phyloP scores from a whole-genome alignment of 2,329 filamentous ascomycete genomes.

The Xylaria sp. region DNA sequence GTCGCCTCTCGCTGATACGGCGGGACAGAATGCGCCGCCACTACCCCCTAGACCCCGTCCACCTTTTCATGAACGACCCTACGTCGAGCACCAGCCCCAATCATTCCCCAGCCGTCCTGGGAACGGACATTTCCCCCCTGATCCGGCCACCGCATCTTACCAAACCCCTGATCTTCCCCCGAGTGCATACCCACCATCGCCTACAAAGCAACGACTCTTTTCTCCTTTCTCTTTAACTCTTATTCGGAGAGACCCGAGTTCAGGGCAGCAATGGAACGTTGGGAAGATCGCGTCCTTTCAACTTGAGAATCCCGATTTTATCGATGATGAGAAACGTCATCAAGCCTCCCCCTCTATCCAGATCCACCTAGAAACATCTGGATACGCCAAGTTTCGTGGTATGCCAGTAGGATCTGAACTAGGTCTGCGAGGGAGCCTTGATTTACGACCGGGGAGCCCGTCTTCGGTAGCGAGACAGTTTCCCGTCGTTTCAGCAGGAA shows the following conservation, averaged over 20 bases:
- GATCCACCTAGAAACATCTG: slow-evolving; percentile 65
- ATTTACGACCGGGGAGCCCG: slow-evolving; percentile 46
- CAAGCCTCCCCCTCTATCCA: slow-evolving; percentile 58
- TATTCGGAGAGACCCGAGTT: slow-evolving; percentile 78
- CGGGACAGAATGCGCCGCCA: slow-evolving; percentile 29
- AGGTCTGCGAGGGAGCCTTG: slow-evolving; percentile 43
- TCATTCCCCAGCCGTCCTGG: slow-evolving; percentile 38
- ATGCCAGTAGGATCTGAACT: slow-evolving; percentile 53
- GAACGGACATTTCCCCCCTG: slow-evolving; percentile 23
- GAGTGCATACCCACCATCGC: slow-evolving; percentile 51
- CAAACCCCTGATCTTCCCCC: slow-evolving; percentile 17
- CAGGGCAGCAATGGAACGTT: slow-evolving; percentile 79
- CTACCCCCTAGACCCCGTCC: slow-evolving; percentile 34
- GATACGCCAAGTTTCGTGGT: slow-evolving; percentile 67
- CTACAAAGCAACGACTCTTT: slow-evolving; percentile 51
- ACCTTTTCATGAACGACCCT: slow-evolving; percentile 18
- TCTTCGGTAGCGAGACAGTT: slow-evolving; percentile 37
- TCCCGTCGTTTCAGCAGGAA: slow-evolving; percentile 23
- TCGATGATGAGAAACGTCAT: slow-evolving; percentile 47
- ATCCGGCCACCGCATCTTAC: slow-evolving; percentile 9
- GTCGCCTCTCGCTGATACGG: slow-evolving; percentile 27
- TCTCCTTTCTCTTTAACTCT: slow-evolving; percentile 68
- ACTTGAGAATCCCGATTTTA: slow-evolving; percentile 54
- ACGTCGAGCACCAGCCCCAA: slow-evolving; percentile 32
- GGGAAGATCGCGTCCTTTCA: slow-evolving; percentile 71